Conservation (phyloP, 2,329 filamentous ascomycete genomes). For the Diaporthe destruens region DNA sequence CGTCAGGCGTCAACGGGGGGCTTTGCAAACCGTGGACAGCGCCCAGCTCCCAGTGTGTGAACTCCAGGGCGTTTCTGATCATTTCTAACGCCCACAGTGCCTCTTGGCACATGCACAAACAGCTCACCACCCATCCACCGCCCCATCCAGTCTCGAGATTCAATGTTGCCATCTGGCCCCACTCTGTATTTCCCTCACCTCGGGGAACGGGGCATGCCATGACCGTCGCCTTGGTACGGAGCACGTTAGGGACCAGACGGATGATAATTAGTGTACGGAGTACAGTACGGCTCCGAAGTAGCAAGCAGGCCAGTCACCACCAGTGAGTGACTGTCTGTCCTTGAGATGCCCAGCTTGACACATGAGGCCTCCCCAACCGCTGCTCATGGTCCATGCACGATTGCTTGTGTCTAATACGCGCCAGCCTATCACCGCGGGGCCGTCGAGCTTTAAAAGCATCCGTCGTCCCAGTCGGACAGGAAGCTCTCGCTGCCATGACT, state of each 20-base stretch:
- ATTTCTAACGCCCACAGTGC: constrained; percentile 31
- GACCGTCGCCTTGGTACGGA: constrained; percentile 2
- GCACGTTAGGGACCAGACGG: background rate
- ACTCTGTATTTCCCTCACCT: constrained; percentile 27
- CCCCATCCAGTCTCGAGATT: constrained; percentile 31
- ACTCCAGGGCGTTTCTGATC: constrained; percentile 20
- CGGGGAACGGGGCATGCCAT: constrained; percentile 10
- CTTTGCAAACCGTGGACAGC: constrained; percentile 12
- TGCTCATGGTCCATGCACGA: background rate
- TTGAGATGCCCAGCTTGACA: background rate
- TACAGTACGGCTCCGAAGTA: background rate
- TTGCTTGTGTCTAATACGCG: constrained; percentile 1
- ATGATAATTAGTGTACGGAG: background rate
- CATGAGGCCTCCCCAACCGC: constrained; percentile 35
- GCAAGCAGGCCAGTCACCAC: constrained; percentile 9
- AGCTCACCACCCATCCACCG: constrained; percentile 28
- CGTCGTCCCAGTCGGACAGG: constrained; percentile 1
- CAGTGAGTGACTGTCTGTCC: constrained; percentile 8
- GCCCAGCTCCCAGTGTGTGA: background rate
- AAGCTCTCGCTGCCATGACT: constrained; percentile 9
- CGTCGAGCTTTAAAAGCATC: constrained; percentile 36
- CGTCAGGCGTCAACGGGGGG: background rate
- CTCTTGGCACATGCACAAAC: constrained; percentile 38
- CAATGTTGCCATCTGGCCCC: constrained; percentile 26
- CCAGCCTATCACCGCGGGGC: constrained; percentile 30